Percentiles rank a stretch among this genome's conserved stretches.
These are phyloP conservation scores for Paraphaeosphaeria sporulosa DNA, from an alignment of 2,329 filamentous ascomycete genomes.

Conservation along the genomic window DNA sequence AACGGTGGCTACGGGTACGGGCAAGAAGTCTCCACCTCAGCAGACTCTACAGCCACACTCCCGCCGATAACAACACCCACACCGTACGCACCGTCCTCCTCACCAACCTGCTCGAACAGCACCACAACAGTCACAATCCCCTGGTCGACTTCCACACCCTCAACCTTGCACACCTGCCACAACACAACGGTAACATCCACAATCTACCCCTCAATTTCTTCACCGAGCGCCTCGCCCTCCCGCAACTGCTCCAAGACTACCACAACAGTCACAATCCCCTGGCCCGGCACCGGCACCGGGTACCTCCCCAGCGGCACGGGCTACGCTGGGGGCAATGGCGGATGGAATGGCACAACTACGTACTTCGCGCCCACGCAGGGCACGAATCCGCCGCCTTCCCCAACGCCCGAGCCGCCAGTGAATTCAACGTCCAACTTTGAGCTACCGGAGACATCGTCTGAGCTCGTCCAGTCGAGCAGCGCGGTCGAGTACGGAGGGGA, in stretches of 20 bases:
- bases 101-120: slow-evolving; percentile 3
- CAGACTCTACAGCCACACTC: not conserved
- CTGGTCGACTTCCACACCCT: not conserved
- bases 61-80: not conserved
- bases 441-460: slow-evolving; percentile 3
- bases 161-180: slow-evolving; percentile 3
- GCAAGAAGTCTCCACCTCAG: no score
- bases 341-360: not conserved
- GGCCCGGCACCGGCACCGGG: slow-evolving; percentile 7
- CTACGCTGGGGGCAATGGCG: not conserved
- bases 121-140: slow-evolving; percentile 4
- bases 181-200: slow-evolving; percentile 11
- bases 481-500: not conserved
- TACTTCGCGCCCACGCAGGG: not conserved
- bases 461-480: not conserved
- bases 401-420: not conserved
- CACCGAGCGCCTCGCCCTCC: not conserved
- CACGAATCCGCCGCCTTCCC: not conserved
- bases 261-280: not conserved
- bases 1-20: not conserved
- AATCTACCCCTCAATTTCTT: not conserved
- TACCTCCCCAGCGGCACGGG: slow-evolving; percentile 5
- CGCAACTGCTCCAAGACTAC: slow-evolving; percentile 4
- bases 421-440: not conserved
- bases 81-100: not conserved